These are phyloP conservation scores for Dactylellina drechsleri DNA, from an alignment of 2,329 filamentous ascomycete species.

Conservation along the genomic window DNA sequence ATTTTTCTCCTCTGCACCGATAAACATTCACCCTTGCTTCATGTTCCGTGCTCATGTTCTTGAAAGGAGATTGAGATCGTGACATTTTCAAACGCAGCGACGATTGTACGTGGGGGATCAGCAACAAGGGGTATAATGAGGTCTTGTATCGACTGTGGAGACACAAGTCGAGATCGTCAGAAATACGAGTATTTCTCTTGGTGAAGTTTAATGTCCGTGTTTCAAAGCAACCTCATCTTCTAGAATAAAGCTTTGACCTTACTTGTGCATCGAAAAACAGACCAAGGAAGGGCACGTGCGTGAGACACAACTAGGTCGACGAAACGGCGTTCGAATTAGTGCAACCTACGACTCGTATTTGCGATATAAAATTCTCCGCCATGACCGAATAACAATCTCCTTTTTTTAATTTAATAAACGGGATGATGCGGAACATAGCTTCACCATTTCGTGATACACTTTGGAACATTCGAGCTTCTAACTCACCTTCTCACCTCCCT, in stretches of 20 bases:
- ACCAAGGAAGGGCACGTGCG: slow-evolving; percentile 13
- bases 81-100: slow-evolving; percentile 6
- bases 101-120: slow-evolving; percentile 37
- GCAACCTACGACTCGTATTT: slow-evolving; percentile 14
- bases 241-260: slow-evolving; percentile 45
- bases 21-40: no score
- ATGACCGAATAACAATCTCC: neutral
- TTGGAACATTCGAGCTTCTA: no score
- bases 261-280: slow-evolving; percentile 16
- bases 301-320: neutral
- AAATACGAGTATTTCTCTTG: slow-evolving; percentile 4
- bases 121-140: slow-evolving; percentile 33
- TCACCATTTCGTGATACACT: no score
- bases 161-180: neutral
- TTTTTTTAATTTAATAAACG: neutral
- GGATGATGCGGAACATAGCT: neutral
- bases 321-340: slow-evolving; percentile 1
- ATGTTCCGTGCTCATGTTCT: no score
- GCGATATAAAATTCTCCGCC: slow-evolving; percentile 22
- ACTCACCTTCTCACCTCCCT: no score
- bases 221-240: slow-evolving; percentile 3
- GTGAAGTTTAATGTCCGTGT: no score
- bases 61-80: neutral
- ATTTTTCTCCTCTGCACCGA: neutral
- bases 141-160: slow-evolving; percentile 19